These are phyloP conservation scores for Microcyclosporella mali DNA, from an alignment of 2,329 filamentous ascomycete species.

Conservation along the genomic window DNA sequence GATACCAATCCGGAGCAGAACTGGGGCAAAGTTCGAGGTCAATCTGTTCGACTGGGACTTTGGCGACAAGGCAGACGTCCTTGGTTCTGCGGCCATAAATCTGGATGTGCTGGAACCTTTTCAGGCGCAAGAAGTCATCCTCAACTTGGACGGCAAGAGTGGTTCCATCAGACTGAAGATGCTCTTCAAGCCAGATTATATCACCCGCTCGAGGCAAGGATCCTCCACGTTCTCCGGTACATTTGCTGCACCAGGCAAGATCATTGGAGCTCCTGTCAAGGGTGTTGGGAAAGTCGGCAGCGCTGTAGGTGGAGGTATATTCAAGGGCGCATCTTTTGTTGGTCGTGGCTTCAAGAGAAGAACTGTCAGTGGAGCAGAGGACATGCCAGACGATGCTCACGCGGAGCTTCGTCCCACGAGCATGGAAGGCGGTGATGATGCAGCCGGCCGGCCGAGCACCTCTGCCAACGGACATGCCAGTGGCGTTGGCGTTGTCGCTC, in stretches of 20 bases:
- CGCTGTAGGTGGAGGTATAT: conserved; percentile 68
- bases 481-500: conserved; percentile 16
- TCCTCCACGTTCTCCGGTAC: conserved; percentile 90
- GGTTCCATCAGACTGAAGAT: conserved; percentile 76
- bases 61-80: conserved; percentile 83
- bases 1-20: conserved; percentile 72
- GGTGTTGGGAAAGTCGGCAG: conserved; percentile 72
- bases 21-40: conserved; percentile 73
- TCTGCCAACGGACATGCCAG: conserved; percentile 18
- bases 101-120: conserved; percentile 81
- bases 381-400: conserved; percentile 29
- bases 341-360: conserved; percentile 73
- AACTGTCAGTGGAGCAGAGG: conserved; percentile 51
- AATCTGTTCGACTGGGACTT: conserved; percentile 96
- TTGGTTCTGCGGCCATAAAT: conserved; percentile 72
- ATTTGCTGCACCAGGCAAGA: conserved; percentile 78
- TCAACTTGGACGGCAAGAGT: conserved; percentile 81
- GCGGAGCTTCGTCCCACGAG: conserved; percentile 24
- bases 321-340: conserved; percentile 85
- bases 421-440: conserved; percentile 22
- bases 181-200: conserved; percentile 88
- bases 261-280: conserved; percentile 94
- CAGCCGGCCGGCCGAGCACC: conserved; percentile 14
- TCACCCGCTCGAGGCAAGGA: conserved; percentile 78
- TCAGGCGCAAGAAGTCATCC: conserved; percentile 65